A percentile compares a stretch with the other conserved stretches of the same genome.
phyloP scores from a whole-genome alignment of 768 basidiomycete genomes.

The Boletus tomentosulus region DNA sequence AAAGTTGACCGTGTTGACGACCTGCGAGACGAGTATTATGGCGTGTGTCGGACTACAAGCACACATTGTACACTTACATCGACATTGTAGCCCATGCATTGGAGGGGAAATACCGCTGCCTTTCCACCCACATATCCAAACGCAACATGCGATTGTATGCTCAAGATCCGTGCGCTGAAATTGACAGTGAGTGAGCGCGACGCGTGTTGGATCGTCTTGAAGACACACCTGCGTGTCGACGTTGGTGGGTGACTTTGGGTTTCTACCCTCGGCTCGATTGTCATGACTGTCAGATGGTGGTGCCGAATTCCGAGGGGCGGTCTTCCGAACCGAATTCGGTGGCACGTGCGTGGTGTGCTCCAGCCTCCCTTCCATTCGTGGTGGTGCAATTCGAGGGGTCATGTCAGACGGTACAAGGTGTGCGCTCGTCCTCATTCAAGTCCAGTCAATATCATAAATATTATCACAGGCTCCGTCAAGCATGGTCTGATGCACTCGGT shows the following conservation, averaged over 20 bases:
- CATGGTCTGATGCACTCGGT: constrained; percentile 75
- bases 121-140: constrained; percentile 92
- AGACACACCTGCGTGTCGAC: constrained; percentile 4
- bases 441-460: not conserved
- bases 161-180: constrained; percentile 59
- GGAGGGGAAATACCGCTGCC: constrained; percentile 73
- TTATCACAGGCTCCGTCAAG: constrained; percentile 66
- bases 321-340: not conserved
- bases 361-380: not conserved
- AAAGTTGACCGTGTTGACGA: constrained; percentile 90
- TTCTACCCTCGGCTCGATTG: not conserved
- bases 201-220: not conserved
- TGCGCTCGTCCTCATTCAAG: constrained; percentile 10
- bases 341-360: constrained; percentile 1
- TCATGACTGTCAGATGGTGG: not conserved
- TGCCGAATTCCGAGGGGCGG: not conserved
- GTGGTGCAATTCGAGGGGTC: not conserved
- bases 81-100: constrained; percentile 90
- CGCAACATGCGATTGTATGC: constrained; percentile 90
- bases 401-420: constrained; percentile 66
- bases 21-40: constrained; percentile 35
- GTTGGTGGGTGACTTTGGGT: not conserved
- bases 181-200: not conserved
- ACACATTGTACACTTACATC: constrained; percentile 56
- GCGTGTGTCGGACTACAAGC: not conserved